These are phyloP conservation scores for Ensete glaucum DNA, from an alignment of 176 grass and related monocot genomes.

Conservation along the genomic window DNA sequence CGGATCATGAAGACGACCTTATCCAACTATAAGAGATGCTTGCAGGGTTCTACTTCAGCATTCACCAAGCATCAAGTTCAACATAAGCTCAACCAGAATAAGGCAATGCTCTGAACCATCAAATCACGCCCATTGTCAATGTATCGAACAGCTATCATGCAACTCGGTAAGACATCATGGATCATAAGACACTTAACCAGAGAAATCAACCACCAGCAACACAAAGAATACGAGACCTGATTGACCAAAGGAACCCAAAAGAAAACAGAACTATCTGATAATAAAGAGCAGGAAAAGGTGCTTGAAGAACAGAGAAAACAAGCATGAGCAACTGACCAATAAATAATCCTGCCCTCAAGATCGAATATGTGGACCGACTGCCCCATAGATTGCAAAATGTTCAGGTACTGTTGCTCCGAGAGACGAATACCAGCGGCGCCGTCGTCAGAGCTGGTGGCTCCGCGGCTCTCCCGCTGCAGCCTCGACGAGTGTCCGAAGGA, in stretches of 20 bases:
- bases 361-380: constrained; percentile 89
- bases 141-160: background rate
- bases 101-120: too few relatives aligned
- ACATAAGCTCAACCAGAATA: background rate
- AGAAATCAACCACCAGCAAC: background rate
- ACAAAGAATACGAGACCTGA: background rate
- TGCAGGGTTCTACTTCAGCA: background rate
- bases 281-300: background rate
- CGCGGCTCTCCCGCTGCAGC: constrained; percentile 54
- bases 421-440: constrained; percentile 19
- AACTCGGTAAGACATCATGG: background rate
- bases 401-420: constrained; percentile 62
- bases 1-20: background rate
- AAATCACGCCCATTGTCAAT: background rate
- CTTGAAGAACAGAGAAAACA: background rate
- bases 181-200: background rate
- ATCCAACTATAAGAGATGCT: background rate
- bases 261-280: background rate
- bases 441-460: background rate
- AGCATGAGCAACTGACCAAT: constrained; percentile 42
- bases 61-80: background rate
- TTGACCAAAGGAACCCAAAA: constrained; percentile 4
- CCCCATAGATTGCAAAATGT: constrained; percentile 68
- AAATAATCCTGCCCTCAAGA: constrained; percentile 78
- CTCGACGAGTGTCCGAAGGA: constrained; percentile 54